Evolutionary conservation across 225 moss, liverwort and hornwort species (phyloP).

Genomic region (Thuidium tamariscinum): DNA sequence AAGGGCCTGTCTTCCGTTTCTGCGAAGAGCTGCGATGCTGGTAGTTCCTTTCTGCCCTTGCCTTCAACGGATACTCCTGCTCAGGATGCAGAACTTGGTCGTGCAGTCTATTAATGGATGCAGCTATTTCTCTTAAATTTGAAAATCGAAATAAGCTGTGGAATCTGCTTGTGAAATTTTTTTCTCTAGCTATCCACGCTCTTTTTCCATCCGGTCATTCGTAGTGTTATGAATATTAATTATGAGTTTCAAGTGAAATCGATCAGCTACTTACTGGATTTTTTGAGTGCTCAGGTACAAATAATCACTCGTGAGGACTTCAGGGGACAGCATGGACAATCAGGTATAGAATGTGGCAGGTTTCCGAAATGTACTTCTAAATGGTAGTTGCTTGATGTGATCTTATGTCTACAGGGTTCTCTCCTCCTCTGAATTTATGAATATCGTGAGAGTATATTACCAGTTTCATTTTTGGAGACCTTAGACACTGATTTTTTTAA

Average conservation of each 20-base stretch:
- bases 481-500: not conserved
- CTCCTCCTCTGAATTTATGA: not conserved
- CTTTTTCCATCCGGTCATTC: not conserved
- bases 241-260: not conserved
- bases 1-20: conserved; percentile 73
- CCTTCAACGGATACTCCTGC: not conserved
- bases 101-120: not conserved
- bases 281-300: conserved; percentile 32
- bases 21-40: conserved; percentile 83
- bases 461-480: not conserved
- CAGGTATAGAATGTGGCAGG: conserved; percentile 19
- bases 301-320: conserved; percentile 21
- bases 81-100: not conserved
- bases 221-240: not conserved
- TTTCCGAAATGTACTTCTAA: not conserved
- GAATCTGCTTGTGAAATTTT: not conserved
- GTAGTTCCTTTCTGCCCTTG: conserved; percentile 18
- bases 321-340: not conserved
- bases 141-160: not conserved
- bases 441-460: not conserved
- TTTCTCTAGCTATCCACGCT: not conserved
- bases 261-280: not conserved
- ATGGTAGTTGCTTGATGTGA: not conserved
- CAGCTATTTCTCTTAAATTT: not conserved
- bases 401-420: not conserved